Base-by-base conservation (phyloP, 2,329 filamentous ascomycete species). In the Orbilia quercus region DNA sequence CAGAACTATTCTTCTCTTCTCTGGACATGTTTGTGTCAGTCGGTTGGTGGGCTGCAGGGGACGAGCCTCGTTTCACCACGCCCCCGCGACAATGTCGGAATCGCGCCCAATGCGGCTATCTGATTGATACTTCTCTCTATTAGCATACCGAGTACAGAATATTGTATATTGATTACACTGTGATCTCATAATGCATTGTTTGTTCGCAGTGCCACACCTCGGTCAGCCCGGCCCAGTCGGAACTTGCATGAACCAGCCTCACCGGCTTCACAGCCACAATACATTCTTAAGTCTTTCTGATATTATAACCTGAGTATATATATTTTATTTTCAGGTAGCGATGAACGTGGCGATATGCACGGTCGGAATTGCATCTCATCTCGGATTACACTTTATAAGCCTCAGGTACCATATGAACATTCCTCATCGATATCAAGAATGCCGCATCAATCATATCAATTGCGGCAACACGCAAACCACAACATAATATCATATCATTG, bases 251-350 rank as follows among this genome's bases (percentile, higher is more conserved):
- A 40, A 23, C 57, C 44, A 69, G 64, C 64, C 64, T 50, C 64
- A 60, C 16, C 51, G 59, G 54, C 44, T 59, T 36, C 64, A 69
- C 64, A 60, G 64, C 64, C 64, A 69, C 64, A 55, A 20, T 60
- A 40, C n/a, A 16, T n/a, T n/a, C n/a, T n/a, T n/a, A n/a, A n/a
- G n/a, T n/a, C n/a, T n/a, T n/a, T n/a, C n/a, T n/a, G n/a, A n/a
- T n/a, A n/a, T n/a, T n/a, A n/a, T n/a, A n/a, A n/a, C n/a, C n/a
- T n/a, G n/a, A n/a, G n/a, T n/a, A n/a, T n/a, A n/a, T n/a, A n/a
- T n/a, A n/a, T n/a, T n/a, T n/a, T n/a, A n/a, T 31, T 31, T 31
- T 31, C 28, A 31, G 28, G 9, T 9, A 5, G 9, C 9, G 9
- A 31, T 31, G 4, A 31, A 31, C 28, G 28, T 5, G 28, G 28